Conservation (phyloP, 495 filamentous ascomycete genomes). For the Pseudoneurospora amorphoporcata region DNA sequence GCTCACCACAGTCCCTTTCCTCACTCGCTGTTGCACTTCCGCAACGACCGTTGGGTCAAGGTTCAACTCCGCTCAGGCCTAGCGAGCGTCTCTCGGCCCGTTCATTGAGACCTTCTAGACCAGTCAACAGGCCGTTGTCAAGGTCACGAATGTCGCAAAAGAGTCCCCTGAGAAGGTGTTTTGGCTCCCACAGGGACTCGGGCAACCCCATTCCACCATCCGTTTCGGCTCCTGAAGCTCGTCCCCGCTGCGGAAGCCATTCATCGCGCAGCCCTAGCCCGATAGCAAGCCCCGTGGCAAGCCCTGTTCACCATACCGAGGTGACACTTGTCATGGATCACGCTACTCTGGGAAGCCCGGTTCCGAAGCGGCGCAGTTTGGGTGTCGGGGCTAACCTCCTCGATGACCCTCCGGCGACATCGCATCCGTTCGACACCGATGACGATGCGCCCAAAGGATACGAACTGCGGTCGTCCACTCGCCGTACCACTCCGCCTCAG, state of each 20-base stretch:
- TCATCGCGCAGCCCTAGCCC: not conserved
- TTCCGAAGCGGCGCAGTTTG: slow-evolving; percentile 76
- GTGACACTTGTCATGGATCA: slow-evolving; percentile 80
- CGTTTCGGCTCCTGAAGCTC: slow-evolving; percentile 21
- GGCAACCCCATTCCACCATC: slow-evolving; percentile 53
- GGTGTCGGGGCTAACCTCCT: slow-evolving; percentile 58
- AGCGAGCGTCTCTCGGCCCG: slow-evolving; percentile 44
- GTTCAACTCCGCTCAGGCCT: slow-evolving; percentile 29
- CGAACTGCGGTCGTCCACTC: slow-evolving; percentile 24
- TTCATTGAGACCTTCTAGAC: slow-evolving; percentile 34
- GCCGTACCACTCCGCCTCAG: slow-evolving; percentile 20
- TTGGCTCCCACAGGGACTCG: slow-evolving; percentile 58
- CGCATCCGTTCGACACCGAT: slow-evolving; percentile 29
- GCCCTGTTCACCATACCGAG: slow-evolving; percentile 88
- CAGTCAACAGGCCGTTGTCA: slow-evolving; percentile 33
- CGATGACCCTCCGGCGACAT: slow-evolving; percentile 37
- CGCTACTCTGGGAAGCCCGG: slow-evolving; percentile 65
- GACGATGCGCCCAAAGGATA: slow-evolving; percentile 37
- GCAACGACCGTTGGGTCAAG: slow-evolving; percentile 19
- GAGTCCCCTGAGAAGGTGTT: slow-evolving; percentile 65
- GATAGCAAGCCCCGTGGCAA: not conserved
- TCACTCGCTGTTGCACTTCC: slow-evolving; percentile 17
- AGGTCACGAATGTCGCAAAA: slow-evolving; percentile 52
- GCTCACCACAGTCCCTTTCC: slow-evolving; percentile 5
- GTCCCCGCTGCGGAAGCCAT: slow-evolving; percentile 11